These are phyloP conservation scores for Suhomyces yuchorum DNA, from an alignment of 1,139 yeast species.

Conservation along the genomic window DNA sequence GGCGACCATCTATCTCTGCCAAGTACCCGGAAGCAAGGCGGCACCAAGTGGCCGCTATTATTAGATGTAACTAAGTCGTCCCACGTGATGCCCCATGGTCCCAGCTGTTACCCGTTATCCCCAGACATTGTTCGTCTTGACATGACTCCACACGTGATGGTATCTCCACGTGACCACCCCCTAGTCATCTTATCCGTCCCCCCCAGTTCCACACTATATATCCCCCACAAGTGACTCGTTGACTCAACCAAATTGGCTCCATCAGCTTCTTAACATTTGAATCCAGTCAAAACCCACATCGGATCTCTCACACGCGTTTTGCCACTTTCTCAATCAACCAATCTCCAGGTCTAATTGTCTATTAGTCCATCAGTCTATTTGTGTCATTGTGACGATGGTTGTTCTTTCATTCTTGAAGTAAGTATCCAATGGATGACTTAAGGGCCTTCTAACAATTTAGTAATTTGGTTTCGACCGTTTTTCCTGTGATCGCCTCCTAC, in stretches of 20 bases:
- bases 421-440: slow-evolving; percentile 5
- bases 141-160: slow-evolving; percentile 4
- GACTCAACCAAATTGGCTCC: neutral
- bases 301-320: neutral
- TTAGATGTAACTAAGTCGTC: neutral
- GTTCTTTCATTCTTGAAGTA: slow-evolving; percentile 17
- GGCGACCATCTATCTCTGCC: no score
- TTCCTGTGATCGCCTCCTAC: slow-evolving; percentile 57
- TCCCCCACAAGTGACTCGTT: neutral
- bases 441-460: slow-evolving; percentile 22
- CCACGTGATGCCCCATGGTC: neutral
- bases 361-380: neutral
- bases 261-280: neutral
- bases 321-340: no score
- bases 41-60: no score
- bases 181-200: slow-evolving; percentile 9
- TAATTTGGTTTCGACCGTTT: slow-evolving; percentile 44
- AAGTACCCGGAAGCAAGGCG: no score
- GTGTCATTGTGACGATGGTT: slow-evolving; percentile 11
- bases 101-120: neutral
- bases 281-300: neutral
- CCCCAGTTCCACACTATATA: neutral
- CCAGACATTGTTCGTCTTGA: neutral
- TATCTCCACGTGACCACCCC: slow-evolving; percentile 11
- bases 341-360: neutral